phyloP scores from a whole-genome alignment of 441 rosid genomes.

The Corymbia calophylla region DNA sequence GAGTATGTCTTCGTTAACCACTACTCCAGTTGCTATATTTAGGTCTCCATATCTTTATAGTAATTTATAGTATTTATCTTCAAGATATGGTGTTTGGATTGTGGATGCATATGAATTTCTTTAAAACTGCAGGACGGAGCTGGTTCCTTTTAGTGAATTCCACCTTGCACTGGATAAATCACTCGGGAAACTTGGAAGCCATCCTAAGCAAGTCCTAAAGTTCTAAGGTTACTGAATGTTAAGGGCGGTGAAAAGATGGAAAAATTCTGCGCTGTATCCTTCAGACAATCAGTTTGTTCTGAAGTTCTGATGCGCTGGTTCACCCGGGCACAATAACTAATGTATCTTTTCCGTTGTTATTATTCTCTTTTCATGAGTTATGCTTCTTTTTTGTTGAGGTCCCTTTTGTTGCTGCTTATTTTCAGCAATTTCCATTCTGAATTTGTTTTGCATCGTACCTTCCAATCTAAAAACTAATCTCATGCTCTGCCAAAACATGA shows the following conservation, averaged over 20 bases:
- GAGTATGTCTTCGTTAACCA: constrained; percentile 35
- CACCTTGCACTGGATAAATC: constrained; percentile 59
- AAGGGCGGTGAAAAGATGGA: background rate
- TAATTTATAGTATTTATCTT: background rate
- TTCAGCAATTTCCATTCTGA: background rate
- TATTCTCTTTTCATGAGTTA: background rate
- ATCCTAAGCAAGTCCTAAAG: constrained; percentile 75
- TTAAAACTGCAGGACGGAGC: constrained; percentile 51
- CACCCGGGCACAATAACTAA: background rate
- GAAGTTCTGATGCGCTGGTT: background rate
- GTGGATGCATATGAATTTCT: background rate
- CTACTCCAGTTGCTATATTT: background rate
- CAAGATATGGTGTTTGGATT: background rate
- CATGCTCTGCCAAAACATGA: background rate
- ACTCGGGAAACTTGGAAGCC: constrained; percentile 72
- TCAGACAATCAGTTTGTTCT: background rate
- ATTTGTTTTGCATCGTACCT: background rate
- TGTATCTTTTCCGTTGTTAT: background rate
- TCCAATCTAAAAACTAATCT: background rate
- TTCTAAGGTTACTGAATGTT: constrained; percentile 27
- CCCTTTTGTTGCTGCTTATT: background rate
- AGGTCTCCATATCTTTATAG: background rate
- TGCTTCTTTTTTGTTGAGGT: background rate
- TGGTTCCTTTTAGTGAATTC: constrained; percentile 59
- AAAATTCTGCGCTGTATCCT: background rate